Evolutionary conservation across 108 stramenopile genomes (phyloP).

Genomic region (Thalassiosira profunda): DNA sequence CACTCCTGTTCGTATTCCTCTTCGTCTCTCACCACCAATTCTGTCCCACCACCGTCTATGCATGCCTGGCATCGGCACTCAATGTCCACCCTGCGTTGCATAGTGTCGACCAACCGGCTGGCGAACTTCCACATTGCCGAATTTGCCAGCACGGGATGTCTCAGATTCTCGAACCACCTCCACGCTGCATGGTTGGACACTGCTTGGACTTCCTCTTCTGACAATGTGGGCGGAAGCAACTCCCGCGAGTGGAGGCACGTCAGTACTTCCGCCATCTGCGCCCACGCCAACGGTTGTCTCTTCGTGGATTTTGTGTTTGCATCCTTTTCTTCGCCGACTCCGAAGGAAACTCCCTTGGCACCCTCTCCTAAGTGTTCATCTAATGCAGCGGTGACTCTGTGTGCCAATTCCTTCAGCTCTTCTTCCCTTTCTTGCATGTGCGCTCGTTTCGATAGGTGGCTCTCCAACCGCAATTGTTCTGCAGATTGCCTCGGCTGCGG

Average conservation of each 20-base stretch:
- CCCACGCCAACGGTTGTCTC: conserved; percentile 62
- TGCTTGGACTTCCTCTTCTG: conserved; percentile 59
- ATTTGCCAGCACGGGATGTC: conserved; percentile 66
- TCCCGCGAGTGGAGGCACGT: conserved; percentile 67
- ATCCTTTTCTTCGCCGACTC: conserved; percentile 69
- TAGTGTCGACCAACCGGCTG: conserved; percentile 36
- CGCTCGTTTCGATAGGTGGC: conserved; percentile 49
- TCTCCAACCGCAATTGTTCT: conserved; percentile 71
- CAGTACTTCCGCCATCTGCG: conserved; percentile 77
- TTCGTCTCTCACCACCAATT: conserved; percentile 6
- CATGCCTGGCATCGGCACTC: conserved; percentile 14
- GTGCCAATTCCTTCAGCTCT: conserved; percentile 53
- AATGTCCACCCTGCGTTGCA: conserved; percentile 35
- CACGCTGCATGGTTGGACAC: conserved; percentile 71
- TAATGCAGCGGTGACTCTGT: conserved; percentile 57
- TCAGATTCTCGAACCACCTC: conserved; percentile 81
- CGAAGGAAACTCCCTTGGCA: conserved; percentile 67
- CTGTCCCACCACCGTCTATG: neutral
- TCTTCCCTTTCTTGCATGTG: conserved; percentile 65
- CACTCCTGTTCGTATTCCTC: conserved; percentile 2
- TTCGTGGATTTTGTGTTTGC: conserved; percentile 2
- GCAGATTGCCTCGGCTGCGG: conserved; percentile 73
- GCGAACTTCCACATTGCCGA: conserved; percentile 76
- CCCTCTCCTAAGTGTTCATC: conserved; percentile 46
- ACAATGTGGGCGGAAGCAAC: conserved; percentile 60